Base-by-base conservation (phyloP, 2,329 filamentous ascomycete genomes). In the Alternaria conjuncta region DNA sequence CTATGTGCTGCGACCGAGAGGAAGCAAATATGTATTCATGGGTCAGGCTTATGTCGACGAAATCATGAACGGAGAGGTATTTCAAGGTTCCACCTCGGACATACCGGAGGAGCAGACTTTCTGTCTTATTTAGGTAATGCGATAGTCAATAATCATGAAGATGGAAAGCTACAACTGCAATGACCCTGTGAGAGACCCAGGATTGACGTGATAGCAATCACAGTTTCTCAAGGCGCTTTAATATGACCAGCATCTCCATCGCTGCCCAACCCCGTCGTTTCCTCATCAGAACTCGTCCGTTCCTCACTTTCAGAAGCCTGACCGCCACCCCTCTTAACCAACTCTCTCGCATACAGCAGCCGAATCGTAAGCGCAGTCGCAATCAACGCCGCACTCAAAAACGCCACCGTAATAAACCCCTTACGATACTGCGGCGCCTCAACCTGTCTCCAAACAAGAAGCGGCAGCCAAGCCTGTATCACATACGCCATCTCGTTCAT, bases 401-500 rank as follows among this genome's bases (percentile, higher is more conserved):
- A 72, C 9, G 66, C 63, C 1, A 73, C 62, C 0, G 87, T 89
- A 10, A 87, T 82, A 55, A 85, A 90, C 0, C 89, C 89, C 69
- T 90, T 90, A 1, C 79, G 81, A 60, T 90, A 91, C 46, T 80
- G 67, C 0, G 89, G 89, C 0, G 85, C 86, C 60, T 90, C 87
- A 0, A 88, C 82, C 71, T 89, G 87, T 78, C 88, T 86, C 89
- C 89, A 91, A 10, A 90, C 84, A 9, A 90, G 73, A 30, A 90
- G 82, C 7, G 90, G 90, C 45, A 92, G 75, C 89, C 89, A 92
- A 0, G 89, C 88, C 71, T 92, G 89, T 46, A 92, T 78, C 2
- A 91, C 88, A 63, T 91, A 91, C 0, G 89, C 89, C 80, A 92
- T 85, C 72, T 90, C 86, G 63, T 92, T 92, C 88, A 92, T 92